Base-by-base conservation (phyloP, 345 rosid genomes). In the Aquilaria malaccensis region DNA sequence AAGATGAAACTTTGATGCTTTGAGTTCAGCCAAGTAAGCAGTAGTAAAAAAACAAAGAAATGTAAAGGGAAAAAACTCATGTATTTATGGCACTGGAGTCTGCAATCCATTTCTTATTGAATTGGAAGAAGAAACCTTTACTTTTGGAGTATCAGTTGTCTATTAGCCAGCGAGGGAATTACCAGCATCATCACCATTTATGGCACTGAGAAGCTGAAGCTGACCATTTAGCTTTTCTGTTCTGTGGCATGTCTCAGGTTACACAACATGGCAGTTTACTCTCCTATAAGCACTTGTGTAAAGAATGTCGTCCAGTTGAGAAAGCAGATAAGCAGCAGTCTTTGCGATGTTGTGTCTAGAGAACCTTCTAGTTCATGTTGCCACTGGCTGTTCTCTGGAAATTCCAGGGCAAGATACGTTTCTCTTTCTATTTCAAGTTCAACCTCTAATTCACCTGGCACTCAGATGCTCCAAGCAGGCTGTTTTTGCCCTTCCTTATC, bases 201-300 rank as follows among this genome's bases (percentile, higher is more conserved):
- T 37, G 43, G 7, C 43, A 37, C 7, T 3, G 43, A 37, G 43
- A 37, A 37, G 50, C 50, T 57, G 65, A 10, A 37, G 50, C 50
- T 57, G 65, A 10, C n/a, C 7, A 51, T 31, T 54, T 56, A 37
- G 62, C 63, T 66, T 48, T 37, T 58, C 32, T 60, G 3, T 12
- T 10, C 11, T 64, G 46, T 67, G 49, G 65, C 63, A 30, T 71
- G 52, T 57, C 53, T 55, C 75, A 81, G 81, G 74, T 60, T 70
- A 66, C 66, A 70, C 71, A 79, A 69, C 65, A 87, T 88, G 96
- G 77, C 59, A 55, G 74, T 69, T 68, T 77, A 68, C 63, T 62
- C 84, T 70, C 75, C 85, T 14, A 51, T 83, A 63, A 76, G 78
- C 61, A 72, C 85, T 49, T 78, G 86, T 77, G 73, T 81, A 41